A percentile compares a stretch with the other conserved stretches of the same genome.
Evolutionary conservation across 1,284 basidiomycete genomes (phyloP).

Genomic region (Ceratobasidium sp.): DNA sequence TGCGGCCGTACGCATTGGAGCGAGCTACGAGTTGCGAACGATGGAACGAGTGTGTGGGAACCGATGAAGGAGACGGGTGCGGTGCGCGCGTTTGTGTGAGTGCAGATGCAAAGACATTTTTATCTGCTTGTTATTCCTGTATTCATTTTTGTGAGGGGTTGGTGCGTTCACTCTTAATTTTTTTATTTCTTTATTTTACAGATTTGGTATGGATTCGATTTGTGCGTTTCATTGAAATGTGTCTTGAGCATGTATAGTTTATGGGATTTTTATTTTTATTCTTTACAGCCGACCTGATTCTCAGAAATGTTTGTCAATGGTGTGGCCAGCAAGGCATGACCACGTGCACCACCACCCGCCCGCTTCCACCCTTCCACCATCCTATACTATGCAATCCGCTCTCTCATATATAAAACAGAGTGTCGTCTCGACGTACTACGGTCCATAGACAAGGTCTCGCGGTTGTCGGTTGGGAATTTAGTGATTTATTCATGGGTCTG

Average conservation of each 20-base stretch:
- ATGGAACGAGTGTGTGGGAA: conserved; percentile 7
- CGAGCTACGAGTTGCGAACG: conserved; percentile 1
- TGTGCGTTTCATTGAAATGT: background rate
- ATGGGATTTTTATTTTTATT: background rate
- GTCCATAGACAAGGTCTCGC: background rate
- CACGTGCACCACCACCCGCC: background rate
- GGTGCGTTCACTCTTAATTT: background rate
- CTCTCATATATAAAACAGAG: conserved; percentile 18
- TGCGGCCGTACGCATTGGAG: conserved; percentile 17
- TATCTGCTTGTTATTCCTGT: too few species aligned
- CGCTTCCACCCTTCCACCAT: background rate
- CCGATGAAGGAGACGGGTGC: conserved; percentile 23
- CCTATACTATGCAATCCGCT: conserved; percentile 11
- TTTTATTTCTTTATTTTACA: too few species aligned
- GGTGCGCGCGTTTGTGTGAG: conserved; percentile 26
- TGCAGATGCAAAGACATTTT: too few species aligned
- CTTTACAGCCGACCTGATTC: too few species aligned
- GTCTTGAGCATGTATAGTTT: background rate
- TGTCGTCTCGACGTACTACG: background rate
- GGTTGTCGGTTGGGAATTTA: conserved; percentile 30
- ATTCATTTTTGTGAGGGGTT: too few species aligned
- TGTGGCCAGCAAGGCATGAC: background rate
- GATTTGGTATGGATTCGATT: background rate
- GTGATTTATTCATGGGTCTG: conserved; percentile 40
- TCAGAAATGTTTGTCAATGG: too few species aligned